A percentile compares a stretch with the other conserved stretches of the same genome.
These are phyloP conservation scores for Phytopythium kandeliae DNA, from an alignment of 352 stramenopile genomes.

Conservation along the genomic window DNA sequence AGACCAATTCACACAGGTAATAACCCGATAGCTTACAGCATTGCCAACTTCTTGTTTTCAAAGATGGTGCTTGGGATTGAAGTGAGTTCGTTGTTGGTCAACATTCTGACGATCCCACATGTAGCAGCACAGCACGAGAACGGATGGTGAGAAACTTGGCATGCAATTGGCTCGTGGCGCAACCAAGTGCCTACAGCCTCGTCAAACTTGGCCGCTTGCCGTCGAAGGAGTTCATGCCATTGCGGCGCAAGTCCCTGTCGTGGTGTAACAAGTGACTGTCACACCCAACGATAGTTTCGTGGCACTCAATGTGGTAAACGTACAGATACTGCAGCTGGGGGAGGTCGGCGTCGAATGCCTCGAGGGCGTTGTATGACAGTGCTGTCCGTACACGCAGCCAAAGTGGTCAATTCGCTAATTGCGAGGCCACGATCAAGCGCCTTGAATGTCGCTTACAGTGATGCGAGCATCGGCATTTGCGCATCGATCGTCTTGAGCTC, in stretches of 20 bases:
- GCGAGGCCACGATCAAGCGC: too few relatives aligned
- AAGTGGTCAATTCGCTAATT: not conserved
- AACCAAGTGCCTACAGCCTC: not conserved
- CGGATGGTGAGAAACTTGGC: not conserved
- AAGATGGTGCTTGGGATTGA: not conserved
- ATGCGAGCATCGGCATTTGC: not conserved
- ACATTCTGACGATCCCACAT: not conserved
- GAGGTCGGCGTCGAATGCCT: not conserved
- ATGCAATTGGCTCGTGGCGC: too few relatives aligned
- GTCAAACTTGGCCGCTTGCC: not conserved
- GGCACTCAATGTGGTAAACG: not conserved
- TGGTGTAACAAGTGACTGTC: not conserved
- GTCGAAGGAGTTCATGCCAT: not conserved
- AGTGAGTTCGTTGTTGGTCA: not conserved
- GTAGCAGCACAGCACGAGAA: not conserved
- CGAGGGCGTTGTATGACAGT: not conserved
- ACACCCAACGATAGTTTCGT: not conserved
- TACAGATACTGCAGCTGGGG: not conserved
- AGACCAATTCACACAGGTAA: not conserved
- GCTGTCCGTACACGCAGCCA: not conserved
- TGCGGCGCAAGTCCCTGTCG: not conserved
- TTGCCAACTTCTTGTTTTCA: not conserved
- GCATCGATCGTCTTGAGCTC: not conserved
- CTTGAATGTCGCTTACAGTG: not conserved
- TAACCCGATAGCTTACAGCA: not conserved